Conservation (phyloP, 2,329 filamentous ascomycete genomes). For the Aspergillus novoparasiticus region DNA sequence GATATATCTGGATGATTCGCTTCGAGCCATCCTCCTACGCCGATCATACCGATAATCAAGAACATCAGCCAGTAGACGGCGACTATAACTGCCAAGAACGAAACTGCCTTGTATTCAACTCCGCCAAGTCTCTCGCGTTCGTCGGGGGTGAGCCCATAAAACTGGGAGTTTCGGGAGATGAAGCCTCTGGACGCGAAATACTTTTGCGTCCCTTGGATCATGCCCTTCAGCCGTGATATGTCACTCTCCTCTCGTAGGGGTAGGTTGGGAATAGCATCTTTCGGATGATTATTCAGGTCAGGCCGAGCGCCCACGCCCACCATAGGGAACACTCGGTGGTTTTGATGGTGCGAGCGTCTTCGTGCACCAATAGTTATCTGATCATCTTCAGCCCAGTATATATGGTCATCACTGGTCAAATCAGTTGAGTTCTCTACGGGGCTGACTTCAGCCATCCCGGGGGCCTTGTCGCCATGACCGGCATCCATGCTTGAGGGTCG, state of each 20-base stretch:
- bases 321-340: constrained; percentile 37
- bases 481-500: not conserved
- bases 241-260: constrained; percentile 22
- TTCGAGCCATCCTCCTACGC: constrained; percentile 51
- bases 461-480: constrained; percentile 3
- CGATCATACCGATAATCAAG: constrained; percentile 50
- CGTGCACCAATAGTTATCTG: constrained; percentile 28
- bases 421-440: constrained; percentile 4
- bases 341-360: constrained; percentile 21
- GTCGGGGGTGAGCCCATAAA: constrained; percentile 49
- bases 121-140: constrained; percentile 47
- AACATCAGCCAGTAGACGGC: constrained; percentile 52
- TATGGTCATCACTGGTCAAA: constrained; percentile 15
- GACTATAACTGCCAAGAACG: constrained; percentile 38
- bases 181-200: constrained; percentile 33
- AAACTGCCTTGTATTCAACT: constrained; percentile 46
- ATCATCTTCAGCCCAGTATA: constrained; percentile 35
- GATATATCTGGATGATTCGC: constrained; percentile 45
- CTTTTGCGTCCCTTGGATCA: constrained; percentile 32
- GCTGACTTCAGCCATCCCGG: constrained; percentile 3
- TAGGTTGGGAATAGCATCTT: constrained; percentile 26
- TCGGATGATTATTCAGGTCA: constrained; percentile 38
- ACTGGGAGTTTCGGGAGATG: constrained; percentile 53
- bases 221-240: constrained; percentile 24
- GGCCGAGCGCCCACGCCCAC: constrained; percentile 38